Percentiles rank a stretch among this genome's conserved stretches.
These are phyloP conservation scores for Candida sanyiensis DNA, from an alignment of 805 yeast species.

Conservation along the genomic window DNA sequence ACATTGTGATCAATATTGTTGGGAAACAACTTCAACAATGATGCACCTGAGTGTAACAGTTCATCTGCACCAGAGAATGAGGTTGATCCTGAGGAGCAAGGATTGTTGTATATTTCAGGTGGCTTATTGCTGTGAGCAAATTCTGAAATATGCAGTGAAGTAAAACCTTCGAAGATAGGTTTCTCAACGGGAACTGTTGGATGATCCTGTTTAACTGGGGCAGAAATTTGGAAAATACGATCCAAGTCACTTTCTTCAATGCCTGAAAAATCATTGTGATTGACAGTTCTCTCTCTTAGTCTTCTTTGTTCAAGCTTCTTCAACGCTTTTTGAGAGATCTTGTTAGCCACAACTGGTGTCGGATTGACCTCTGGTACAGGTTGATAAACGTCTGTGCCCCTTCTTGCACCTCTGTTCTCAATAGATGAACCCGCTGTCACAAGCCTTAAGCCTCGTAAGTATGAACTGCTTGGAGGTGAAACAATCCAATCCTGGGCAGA, in stretches of 20 bases:
- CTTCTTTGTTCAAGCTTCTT: constrained; percentile 4
- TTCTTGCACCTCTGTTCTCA: constrained; percentile 2
- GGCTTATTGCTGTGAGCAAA: neutral
- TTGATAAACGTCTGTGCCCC: neutral
- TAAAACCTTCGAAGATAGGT: neutral
- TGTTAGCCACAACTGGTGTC: no score
- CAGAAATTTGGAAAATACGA: neutral
- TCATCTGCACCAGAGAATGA: constrained; percentile 1
- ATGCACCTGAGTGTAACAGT: constrained; percentile 8
- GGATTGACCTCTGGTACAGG: neutral
- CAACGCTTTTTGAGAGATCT: neutral
- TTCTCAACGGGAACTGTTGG: neutral
- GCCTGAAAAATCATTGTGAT: constrained; percentile 14
- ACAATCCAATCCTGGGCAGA: neutral
- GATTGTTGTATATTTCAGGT: constrained; percentile 1
- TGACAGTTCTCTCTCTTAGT: constrained; percentile 12
- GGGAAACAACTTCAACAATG: constrained; percentile 8
- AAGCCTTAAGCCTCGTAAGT: constrained; percentile 10
- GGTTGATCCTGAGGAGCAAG: constrained; percentile 1
- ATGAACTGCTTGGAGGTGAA: neutral
- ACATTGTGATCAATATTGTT: constrained; percentile 5
- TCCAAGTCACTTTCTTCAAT: constrained; percentile 11
- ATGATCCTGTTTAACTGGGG: neutral
- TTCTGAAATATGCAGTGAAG: no score
- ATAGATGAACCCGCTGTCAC: constrained; percentile 18